Evolutionary conservation across 1,284 basidiomycete genomes (phyloP).

Genomic region (Leccinum subrobustum): DNA sequence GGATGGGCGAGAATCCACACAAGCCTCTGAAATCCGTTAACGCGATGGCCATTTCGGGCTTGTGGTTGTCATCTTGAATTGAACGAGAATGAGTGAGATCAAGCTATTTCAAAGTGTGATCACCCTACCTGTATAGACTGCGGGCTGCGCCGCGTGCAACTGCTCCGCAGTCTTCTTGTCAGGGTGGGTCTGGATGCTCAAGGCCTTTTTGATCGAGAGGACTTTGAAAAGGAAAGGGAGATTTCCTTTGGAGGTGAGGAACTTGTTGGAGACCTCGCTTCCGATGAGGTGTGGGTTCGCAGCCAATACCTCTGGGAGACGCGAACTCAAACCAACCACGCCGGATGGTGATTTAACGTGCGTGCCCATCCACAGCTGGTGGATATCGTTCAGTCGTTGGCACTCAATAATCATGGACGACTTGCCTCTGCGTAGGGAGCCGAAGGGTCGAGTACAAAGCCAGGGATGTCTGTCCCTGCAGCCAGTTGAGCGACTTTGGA

Average conservation of each 20-base stretch:
- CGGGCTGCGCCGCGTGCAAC: constrained; percentile 73
- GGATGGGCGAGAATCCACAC: constrained; percentile 87
- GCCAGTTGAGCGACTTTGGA: constrained; percentile 60
- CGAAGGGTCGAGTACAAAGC: constrained; percentile 44
- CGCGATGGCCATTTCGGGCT: constrained; percentile 98
- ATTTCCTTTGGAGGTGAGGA: constrained; percentile 64
- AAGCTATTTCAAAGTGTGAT: constrained; percentile 1
- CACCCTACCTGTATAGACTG: constrained; percentile 84
- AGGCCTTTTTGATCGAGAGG: constrained; percentile 89
- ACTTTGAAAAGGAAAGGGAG: constrained; percentile 95
- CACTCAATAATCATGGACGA: constrained; percentile 4
- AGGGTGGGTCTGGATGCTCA: constrained; percentile 97
- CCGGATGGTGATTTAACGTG: constrained; percentile 87
- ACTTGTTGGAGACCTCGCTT: constrained; percentile 57
- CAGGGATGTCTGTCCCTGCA: constrained; percentile 33
- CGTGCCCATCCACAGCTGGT: constrained; percentile 98
- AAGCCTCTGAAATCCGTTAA: constrained; percentile 89
- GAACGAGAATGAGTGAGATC: constrained; percentile 10
- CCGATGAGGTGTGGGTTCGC: constrained; percentile 72
- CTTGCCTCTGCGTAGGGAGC: constrained; percentile 58
- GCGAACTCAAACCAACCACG: constrained; percentile 44
- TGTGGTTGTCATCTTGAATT: constrained; percentile 79
- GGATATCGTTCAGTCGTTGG: not conserved
- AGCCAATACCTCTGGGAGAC: constrained; percentile 63
- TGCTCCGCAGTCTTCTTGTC: constrained; percentile 86